Base-by-base conservation (phyloP, 192 early-diverging fungal genomes). In the Funneliformis geosporum region DNA sequence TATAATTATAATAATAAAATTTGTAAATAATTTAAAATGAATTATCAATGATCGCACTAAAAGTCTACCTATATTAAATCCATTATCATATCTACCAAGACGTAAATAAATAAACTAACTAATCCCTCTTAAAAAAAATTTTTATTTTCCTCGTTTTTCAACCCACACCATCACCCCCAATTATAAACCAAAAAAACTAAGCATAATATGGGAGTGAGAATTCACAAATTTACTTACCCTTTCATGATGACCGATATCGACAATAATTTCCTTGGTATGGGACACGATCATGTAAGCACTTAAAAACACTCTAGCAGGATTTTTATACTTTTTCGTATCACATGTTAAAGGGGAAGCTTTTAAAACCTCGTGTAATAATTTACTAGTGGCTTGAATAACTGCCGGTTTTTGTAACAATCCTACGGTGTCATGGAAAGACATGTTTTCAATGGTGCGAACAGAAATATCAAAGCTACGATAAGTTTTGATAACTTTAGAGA, bases 201-300 rank as follows among this genome's bases (percentile, higher is more conserved):
- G 43, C 43, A 47, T 55, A 55, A 65, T 12, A 2, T 14, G 64
- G 25, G 64, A 66, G 25, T 14, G 64, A 65, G 64, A 66, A 66
- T 10, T 74, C 73, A 11, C 40, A 44, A 43, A 25, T 28, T 21
- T 64, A 12, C 83, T 33, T 80, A 91, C 90, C 87, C 89, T 81
- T 80, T 94, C 88, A 38, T 88, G 83, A 55, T 74, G 77, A 60
- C 88, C 83, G 44, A 86, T 59, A 71, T 80, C 83, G 10, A 86
- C 85, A 80, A 93, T 87, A 27, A 92, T 88, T 78, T 92, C 88
- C 14, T 42, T 60, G 1, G 94, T 91, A 60, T 94, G 89, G 1
- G 86, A 87, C 47, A 89, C 84, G 2, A 93, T 88, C 90, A 95
- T 90, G 73, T 92, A 95, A 46, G 90, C 84, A 78, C 87, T 91